Evolutionary conservation across 1,284 basidiomycete species (phyloP).

Genomic region (Mycena sp.): DNA sequence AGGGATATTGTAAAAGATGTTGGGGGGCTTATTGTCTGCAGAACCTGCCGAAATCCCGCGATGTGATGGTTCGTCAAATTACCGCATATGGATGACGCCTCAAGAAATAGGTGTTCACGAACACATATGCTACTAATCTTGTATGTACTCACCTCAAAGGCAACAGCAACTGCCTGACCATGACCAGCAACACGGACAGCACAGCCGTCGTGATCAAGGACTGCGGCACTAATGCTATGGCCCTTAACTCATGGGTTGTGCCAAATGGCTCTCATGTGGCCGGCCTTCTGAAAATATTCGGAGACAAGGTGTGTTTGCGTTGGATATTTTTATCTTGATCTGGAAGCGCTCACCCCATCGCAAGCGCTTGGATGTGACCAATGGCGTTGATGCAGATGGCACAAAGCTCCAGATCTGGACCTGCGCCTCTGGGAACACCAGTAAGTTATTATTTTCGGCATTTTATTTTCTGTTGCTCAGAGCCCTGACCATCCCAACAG

Average conservation of each 20-base stretch:
- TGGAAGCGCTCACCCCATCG: no score
- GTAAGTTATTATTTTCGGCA: background rate
- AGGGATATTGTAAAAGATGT: no score
- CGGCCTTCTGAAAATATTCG: slow-evolving; percentile 15
- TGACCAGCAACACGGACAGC: slow-evolving; percentile 17
- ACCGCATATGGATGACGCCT: no score
- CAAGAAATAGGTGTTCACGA: no score
- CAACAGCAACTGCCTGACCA: slow-evolving; percentile 17
- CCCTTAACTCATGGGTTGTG: slow-evolving; percentile 17
- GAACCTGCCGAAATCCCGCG: no score
- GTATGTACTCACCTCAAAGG: no score
- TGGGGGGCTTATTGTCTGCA: no score
- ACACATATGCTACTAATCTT: no score
- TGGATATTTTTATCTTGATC: background rate
- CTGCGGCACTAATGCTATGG: slow-evolving; percentile 10
- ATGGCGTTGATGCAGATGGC: slow-evolving; percentile 14
- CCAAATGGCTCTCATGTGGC: background rate
- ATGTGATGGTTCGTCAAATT: no score
- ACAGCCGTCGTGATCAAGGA: slow-evolving; percentile 8
- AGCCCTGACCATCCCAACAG: background rate
- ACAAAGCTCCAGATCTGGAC: slow-evolving; percentile 25
- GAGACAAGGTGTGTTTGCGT: slow-evolving; percentile 12
- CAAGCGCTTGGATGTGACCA: slow-evolving; percentile 25
- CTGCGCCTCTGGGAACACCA: slow-evolving; percentile 14
- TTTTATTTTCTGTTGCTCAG: background rate